Percentiles rank a stretch among this genome's conserved stretches.
Conservation (phyloP, 1,284 basidiomycete species). For the Neonothopanus nambi region DNA sequence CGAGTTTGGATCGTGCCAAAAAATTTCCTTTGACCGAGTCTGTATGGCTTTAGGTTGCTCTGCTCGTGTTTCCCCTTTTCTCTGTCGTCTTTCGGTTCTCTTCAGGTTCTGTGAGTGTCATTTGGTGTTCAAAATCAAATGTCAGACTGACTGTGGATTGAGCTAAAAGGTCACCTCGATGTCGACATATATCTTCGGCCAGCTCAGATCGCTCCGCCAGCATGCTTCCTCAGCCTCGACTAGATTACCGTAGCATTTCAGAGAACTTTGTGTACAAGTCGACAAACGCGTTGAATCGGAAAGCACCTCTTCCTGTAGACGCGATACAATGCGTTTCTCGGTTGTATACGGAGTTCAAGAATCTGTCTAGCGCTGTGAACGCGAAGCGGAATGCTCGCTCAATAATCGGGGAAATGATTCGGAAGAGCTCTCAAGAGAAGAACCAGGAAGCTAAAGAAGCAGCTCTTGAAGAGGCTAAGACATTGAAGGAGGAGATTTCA, state of each 20-base stretch:
- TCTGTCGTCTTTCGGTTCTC: background rate
- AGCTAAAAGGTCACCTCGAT: constrained; percentile 31
- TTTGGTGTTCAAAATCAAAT: background rate
- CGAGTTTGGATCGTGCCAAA: constrained; percentile 29
- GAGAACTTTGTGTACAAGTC: constrained; percentile 71
- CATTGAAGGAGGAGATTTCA: constrained; percentile 60
- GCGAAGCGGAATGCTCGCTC: constrained; percentile 57
- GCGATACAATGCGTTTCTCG: constrained; percentile 57
- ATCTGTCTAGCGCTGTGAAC: constrained; percentile 51
- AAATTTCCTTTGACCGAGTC: constrained; percentile 55
- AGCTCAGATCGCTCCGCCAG: constrained; percentile 20
- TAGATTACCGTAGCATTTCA: constrained; percentile 71
- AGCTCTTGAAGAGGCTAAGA: constrained; percentile 55
- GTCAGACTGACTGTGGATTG: no score
- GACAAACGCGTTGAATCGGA: constrained; percentile 71
- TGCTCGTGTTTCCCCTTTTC: background rate
- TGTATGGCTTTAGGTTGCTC: background rate
- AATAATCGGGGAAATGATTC: constrained; percentile 56
- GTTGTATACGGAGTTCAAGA: constrained; percentile 59
- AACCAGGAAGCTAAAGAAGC: constrained; percentile 44
- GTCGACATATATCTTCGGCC: constrained; percentile 16
- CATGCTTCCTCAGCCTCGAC: constrained; percentile 66
- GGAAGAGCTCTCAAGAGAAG: constrained; percentile 40
- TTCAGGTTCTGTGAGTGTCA: background rate
- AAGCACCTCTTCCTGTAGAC: constrained; percentile 55